Evolutionary conservation across 2,329 filamentous ascomycete genomes (phyloP).

Genomic region (Hortaea sp.): DNA sequence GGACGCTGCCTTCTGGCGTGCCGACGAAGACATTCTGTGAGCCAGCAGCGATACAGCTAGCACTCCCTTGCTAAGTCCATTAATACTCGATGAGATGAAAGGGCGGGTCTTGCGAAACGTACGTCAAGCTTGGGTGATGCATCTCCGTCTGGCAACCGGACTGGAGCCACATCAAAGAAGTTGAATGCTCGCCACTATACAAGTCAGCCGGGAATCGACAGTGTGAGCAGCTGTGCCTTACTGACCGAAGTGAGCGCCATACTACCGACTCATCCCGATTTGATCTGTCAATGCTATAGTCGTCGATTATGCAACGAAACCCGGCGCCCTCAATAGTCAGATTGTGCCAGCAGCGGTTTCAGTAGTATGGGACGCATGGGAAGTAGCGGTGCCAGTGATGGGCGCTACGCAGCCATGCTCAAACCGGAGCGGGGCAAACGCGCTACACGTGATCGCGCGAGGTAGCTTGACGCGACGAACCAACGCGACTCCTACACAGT

Average conservation of each 20-base stretch:
- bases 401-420: too few species aligned
- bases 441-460: too few species aligned
- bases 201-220: slow-evolving; percentile 3
- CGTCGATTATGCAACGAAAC: too few species aligned
- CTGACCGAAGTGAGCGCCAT: slow-evolving; percentile 26
- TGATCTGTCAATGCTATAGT: too few species aligned
- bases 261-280: slow-evolving; percentile 17
- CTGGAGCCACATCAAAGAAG: slow-evolving; percentile 92
- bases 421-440: too few species aligned
- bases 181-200: slow-evolving; percentile 94
- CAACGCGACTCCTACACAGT: too few species aligned
- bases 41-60: slow-evolving; percentile 75
- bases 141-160: slow-evolving; percentile 71
- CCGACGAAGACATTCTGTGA: slow-evolving; percentile 86
- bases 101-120: background rate
- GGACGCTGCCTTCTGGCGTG: slow-evolving; percentile 72
- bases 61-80: slow-evolving; percentile 46
- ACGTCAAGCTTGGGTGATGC: slow-evolving; percentile 41
- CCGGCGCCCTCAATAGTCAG: too few species aligned
- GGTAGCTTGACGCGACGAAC: too few species aligned
- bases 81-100: slow-evolving; percentile 5
- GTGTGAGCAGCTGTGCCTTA: background rate
- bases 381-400: too few species aligned
- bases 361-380: too few species aligned
- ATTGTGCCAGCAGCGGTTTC: too few species aligned